phyloP scores from a whole-genome alignment of 768 basidiomycete genomes.

The Calocybe indica region DNA sequence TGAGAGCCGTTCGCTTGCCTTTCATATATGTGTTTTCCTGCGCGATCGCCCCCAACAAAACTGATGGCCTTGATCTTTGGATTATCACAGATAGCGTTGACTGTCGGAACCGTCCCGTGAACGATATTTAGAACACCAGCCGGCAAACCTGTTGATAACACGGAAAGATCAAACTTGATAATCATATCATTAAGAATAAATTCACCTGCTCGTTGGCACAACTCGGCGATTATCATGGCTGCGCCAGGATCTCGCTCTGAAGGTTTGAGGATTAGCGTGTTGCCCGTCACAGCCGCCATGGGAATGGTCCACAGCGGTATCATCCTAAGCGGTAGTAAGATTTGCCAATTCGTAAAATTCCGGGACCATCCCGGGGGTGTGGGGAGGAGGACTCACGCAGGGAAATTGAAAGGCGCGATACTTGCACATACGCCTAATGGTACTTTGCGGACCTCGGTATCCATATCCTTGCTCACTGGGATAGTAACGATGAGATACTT shows the following conservation, averaged over 20 bases:
- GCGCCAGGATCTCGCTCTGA: constrained; percentile 97
- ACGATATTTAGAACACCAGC: constrained; percentile 87
- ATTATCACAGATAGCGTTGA: constrained; percentile 92
- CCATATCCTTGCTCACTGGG: constrained; percentile 91
- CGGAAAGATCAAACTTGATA: background rate
- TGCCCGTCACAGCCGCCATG: constrained; percentile 84
- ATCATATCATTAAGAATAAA: background rate
- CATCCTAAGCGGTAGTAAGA: constrained; percentile 48
- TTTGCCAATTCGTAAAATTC: constrained; percentile 1
- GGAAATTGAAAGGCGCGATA: constrained; percentile 86
- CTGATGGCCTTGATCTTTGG: constrained; percentile 90
- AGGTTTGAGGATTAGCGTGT: constrained; percentile 92
- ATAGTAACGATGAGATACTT: background rate
- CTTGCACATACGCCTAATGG: constrained; percentile 89
- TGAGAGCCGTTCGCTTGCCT: constrained; percentile 34
- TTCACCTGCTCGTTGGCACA: constrained; percentile 79
- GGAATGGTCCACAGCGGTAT: constrained; percentile 97
- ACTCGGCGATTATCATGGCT: constrained; percentile 95
- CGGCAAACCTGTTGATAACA: constrained; percentile 50
- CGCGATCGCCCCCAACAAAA: constrained; percentile 92
- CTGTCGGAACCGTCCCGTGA: constrained; percentile 85
- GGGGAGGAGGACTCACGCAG: constrained; percentile 55
- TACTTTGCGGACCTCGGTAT: constrained; percentile 78
- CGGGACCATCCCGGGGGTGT: no score
- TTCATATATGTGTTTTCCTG: constrained; percentile 92